Conservation (phyloP, 306 rosid species). For the Alnus rubra region DNA sequence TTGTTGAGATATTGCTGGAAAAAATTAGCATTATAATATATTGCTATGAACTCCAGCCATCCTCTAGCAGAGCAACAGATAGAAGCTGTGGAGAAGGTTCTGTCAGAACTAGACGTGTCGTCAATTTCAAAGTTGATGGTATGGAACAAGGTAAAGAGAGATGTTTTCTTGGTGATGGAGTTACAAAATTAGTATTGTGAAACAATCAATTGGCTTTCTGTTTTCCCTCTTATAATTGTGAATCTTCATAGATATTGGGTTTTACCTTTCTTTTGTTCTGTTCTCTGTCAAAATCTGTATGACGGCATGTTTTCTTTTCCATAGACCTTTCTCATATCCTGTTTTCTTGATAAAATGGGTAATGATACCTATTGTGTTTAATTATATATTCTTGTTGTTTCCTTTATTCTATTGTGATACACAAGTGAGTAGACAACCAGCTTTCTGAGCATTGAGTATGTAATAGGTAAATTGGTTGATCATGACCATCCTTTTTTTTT, state of each 20-base stretch:
- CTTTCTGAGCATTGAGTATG: not conserved
- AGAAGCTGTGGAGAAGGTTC: conserved; percentile 92
- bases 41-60: conserved; percentile 70
- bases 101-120: conserved; percentile 77
- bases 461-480: not conserved
- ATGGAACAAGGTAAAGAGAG: conserved; percentile 81
- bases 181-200: conserved; percentile 8
- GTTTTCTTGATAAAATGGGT: not conserved
- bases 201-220: not conserved
- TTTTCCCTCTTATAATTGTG: conserved; percentile 7
- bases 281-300: not conserved
- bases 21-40: conserved; percentile 27
- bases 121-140: conserved; percentile 87
- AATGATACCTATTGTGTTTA: not conserved
- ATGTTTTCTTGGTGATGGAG: conserved; percentile 1
- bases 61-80: conserved; percentile 92
- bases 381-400: not conserved
- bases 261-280: not conserved
- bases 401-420: not conserved
- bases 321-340: not conserved
- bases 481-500: not conserved
- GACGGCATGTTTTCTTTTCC: not conserved
- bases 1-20: conserved; percentile 16
- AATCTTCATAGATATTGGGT: conserved; percentile 4
- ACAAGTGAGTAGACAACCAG: not conserved